phyloP scores from a whole-genome alignment of 176 grass and related monocot species.

The Guadua angustifolia region DNA sequence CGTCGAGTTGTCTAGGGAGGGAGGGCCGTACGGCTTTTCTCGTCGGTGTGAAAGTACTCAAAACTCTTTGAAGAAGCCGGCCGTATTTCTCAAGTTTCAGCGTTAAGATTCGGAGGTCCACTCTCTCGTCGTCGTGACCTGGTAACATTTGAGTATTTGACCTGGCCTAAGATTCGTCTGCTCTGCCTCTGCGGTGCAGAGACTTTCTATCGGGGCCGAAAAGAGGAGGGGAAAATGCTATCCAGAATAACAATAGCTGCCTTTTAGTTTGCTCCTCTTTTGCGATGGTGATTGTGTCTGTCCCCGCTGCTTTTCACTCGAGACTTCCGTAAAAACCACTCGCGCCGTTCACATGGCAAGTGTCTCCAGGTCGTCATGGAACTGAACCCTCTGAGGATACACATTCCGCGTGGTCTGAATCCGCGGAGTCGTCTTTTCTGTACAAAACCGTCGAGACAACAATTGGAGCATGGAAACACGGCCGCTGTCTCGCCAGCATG shows the following conservation, averaged over 20 bases:
- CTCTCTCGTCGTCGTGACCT: neutral
- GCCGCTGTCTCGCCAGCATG: neutral
- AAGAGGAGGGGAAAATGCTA: neutral
- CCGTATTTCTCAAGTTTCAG: neutral
- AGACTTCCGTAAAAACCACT: neutral
- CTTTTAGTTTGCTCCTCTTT: neutral
- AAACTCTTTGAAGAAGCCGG: neutral
- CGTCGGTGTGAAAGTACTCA: neutral
- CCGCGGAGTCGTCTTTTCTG: neutral
- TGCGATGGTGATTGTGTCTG: slow-evolving; percentile 7
- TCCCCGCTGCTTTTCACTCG: neutral
- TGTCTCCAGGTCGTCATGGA: neutral
- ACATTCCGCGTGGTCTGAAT: neutral
- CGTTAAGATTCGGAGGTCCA: slow-evolving; percentile 20
- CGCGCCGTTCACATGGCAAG: slow-evolving; percentile 37
- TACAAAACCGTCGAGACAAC: neutral
- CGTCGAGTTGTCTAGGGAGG: neutral
- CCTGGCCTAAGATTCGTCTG: neutral
- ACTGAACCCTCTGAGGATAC: neutral
- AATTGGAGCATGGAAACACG: neutral
- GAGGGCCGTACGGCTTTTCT: neutral
- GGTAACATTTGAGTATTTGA: neutral
- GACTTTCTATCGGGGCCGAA: neutral
- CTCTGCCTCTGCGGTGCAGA: slow-evolving; percentile 1
- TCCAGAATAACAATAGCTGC: slow-evolving; percentile 10